Percentiles rank a stretch among this genome's conserved stretches.
Conservation (phyloP, 768 basidiomycete species). For the Mycena latifolia region DNA sequence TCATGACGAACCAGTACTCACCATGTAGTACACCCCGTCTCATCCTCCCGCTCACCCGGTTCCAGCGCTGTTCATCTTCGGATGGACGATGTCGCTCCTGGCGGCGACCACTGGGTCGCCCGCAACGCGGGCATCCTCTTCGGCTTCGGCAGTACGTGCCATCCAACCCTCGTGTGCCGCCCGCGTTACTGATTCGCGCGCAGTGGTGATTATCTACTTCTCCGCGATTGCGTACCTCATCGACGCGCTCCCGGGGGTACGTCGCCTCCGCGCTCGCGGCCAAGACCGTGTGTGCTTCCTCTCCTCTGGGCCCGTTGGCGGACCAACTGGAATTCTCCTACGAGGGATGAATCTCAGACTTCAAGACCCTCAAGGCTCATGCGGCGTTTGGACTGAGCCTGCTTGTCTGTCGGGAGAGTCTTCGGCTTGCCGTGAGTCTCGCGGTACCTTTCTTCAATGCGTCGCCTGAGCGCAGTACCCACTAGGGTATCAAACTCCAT, state of each 20-base stretch:
- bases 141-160: conserved; percentile 44
- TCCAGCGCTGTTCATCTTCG: conserved; percentile 55
- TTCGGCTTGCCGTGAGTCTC: conserved; percentile 1
- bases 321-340: too few relatives aligned
- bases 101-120: conserved; percentile 52
- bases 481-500: conserved; percentile 19
- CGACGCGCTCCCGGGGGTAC: conserved; percentile 53
- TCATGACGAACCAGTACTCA: too few relatives aligned
- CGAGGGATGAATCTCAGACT: too few relatives aligned
- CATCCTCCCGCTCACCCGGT: not conserved
- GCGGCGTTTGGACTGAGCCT: too few relatives aligned
- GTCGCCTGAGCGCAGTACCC: not conserved
- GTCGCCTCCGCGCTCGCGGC: conserved; percentile 55
- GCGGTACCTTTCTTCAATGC: not conserved
- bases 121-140: conserved; percentile 52
- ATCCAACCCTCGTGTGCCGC: not conserved
- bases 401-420: conserved; percentile 1
- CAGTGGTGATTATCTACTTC: conserved; percentile 53
- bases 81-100: conserved; percentile 52
- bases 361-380: too few relatives aligned
- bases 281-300: conserved; percentile 47
- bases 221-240: conserved; percentile 55
- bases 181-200: not conserved
- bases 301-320: conserved; percentile 40
- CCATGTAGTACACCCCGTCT: not conserved